Percentiles rank a stretch among this genome's conserved stretches.
Conservation (phyloP, 805 yeast genomes). For the Lachancea sp. region DNA sequence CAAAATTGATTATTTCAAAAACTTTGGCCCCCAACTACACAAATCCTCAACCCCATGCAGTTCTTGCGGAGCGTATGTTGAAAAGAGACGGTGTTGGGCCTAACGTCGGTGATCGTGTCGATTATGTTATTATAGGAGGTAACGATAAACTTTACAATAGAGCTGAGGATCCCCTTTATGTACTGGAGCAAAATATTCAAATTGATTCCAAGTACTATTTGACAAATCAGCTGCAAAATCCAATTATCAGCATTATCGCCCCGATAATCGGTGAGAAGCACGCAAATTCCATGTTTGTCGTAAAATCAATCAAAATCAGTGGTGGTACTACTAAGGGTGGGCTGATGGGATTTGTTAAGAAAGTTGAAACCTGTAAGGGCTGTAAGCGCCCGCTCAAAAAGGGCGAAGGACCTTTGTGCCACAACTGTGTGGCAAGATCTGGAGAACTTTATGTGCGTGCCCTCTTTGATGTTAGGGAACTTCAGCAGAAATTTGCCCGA, state of each 20-base stretch:
- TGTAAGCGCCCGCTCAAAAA: constrained; percentile 74
- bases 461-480: constrained; percentile 65
- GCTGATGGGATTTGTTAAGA: constrained; percentile 83
- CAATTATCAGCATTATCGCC: constrained; percentile 86
- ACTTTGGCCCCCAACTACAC: constrained; percentile 90
- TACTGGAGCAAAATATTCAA: constrained; percentile 83
- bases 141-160: constrained; percentile 85
- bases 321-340: constrained; percentile 69
- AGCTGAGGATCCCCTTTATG: constrained; percentile 94
- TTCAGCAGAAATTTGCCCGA: constrained; percentile 77
- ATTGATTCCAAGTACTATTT: constrained; percentile 91
- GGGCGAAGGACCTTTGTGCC: constrained; percentile 71
- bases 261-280: constrained; percentile 86
- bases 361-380: constrained; percentile 80
- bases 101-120: constrained; percentile 94
- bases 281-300: constrained; percentile 71
- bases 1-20: constrained; percentile 89
- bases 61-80: constrained; percentile 89
- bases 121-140: constrained; percentile 85
- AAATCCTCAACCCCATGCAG: constrained; percentile 96
- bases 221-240: constrained; percentile 89
- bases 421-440: constrained; percentile 64
- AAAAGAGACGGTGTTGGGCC: constrained; percentile 99
- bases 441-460: constrained; percentile 80
- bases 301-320: constrained; percentile 38